Base-by-base conservation (phyloP, 2,329 filamentous ascomycete species). In the Arthrobotrys entomopaga region DNA sequence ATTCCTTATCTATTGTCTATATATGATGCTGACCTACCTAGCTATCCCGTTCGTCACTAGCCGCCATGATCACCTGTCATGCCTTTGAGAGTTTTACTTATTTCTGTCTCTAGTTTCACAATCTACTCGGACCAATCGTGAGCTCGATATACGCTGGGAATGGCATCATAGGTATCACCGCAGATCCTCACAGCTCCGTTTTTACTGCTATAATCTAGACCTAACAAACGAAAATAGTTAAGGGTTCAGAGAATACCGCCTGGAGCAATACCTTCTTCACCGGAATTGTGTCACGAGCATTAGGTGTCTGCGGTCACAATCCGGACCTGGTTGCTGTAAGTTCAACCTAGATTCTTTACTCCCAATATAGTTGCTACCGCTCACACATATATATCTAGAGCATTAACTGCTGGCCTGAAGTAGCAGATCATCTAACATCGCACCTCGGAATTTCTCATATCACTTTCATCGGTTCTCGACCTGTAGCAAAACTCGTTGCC, bases 171-270 rank as follows among this genome's bases (percentile, higher is more conserved):
- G 73, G 77, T 78, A 65, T 59, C 20, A n/a, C 4, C 19, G 48
- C 15, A 13, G 7, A 42, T 38, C 3, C n/a, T 13, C n/a, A 11
- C 16, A 38, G 13, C 11, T n/a, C 26, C 42, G 43, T 11, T 19
- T 29, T 46, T 24, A 16, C 3, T n/a, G n/a, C 26, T n/a, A n/a
- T 19, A 1, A 34, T 22, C n/a, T 13, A 13, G 6, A 8, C 29
- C 40, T 59, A 46, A 59, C 40, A 29, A 59, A 4, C 13, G 7
- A 29, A n/a, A 48, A 5, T 19, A 77, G 90, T 98, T 81, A 99
- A 99, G 83, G 91, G 91, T 54, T 97, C 92, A 58, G 95, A 99
- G 82, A 91, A 94, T 81, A 98, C 94, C 0, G 94, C 93, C 63
- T 99, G 95, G 95, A 96, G 90, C 74, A 90, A 91, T 6, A 81